Evolutionary conservation across 2,329 filamentous ascomycete species (phyloP).

Genomic region (Didymellaceae sp.): DNA sequence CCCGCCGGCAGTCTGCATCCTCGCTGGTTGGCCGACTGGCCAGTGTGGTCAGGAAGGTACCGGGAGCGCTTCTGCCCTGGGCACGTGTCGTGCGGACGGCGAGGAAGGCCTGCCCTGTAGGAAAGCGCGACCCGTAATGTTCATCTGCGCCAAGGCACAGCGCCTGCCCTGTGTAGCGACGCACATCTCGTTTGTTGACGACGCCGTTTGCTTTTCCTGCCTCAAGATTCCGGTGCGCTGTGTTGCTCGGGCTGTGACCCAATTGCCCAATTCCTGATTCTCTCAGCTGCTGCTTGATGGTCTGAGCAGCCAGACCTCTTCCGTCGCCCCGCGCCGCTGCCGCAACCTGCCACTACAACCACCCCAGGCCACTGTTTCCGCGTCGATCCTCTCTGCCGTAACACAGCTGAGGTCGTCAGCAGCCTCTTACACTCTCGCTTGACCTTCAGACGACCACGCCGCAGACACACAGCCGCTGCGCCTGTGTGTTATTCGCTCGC

Average conservation of each 20-base stretch:
- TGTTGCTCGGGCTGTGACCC: background rate
- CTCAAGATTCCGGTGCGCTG: background rate
- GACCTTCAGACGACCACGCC: conserved; percentile 8
- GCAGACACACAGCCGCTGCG: conserved; percentile 7
- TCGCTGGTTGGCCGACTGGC: background rate
- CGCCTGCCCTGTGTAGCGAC: conserved; percentile 15
- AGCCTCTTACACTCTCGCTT: conserved; percentile 7
- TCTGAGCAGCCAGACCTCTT: conserved; percentile 13
- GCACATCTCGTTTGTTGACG: conserved; percentile 7
- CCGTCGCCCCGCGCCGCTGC: conserved; percentile 17
- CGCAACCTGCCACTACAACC: conserved; percentile 11
- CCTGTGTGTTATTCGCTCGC: conserved; percentile 7
- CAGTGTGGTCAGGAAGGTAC: background rate
- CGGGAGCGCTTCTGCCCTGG: background rate
- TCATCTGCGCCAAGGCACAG: conserved; percentile 4
- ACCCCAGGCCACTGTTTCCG: conserved; percentile 15
- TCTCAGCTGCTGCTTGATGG: conserved; percentile 9
- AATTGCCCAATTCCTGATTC: background rate
- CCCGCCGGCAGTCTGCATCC: background rate
- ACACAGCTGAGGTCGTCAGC: conserved; percentile 8
- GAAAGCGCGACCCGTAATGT: background rate
- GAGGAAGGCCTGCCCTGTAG: background rate
- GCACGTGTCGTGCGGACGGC: conserved; percentile 10
- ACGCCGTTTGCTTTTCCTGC: conserved; percentile 4
- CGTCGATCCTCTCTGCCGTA: conserved; percentile 13